Conservation (phyloP, 1,139 yeast genomes). For the Pneumocystis carinii region DNA sequence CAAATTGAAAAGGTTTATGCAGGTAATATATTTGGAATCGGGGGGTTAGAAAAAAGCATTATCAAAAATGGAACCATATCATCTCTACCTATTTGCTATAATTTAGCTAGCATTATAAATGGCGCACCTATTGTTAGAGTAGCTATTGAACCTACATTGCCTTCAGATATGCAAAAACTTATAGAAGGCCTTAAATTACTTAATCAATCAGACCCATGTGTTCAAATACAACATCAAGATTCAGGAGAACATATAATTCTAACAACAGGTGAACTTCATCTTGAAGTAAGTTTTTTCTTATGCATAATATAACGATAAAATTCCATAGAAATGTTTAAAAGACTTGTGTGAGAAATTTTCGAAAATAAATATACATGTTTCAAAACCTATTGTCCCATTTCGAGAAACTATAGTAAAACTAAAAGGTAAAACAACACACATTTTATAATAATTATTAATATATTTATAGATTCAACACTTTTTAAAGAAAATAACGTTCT, state of each 20-base stretch:
- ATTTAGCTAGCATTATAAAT: conserved; percentile 53
- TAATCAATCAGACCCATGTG: conserved; percentile 85
- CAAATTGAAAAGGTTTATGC: conserved; percentile 73
- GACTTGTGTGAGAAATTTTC: conserved; percentile 87
- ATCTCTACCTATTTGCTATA: conserved; percentile 38
- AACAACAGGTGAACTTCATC: conserved; percentile 90
- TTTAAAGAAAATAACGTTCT: conserved; percentile 22
- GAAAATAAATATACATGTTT: conserved; percentile 68
- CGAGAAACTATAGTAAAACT: conserved; percentile 59
- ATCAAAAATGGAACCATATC: conserved; percentile 78
- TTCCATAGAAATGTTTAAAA: conserved; percentile 48
- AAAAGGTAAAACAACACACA: conserved; percentile 31
- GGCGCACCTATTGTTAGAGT: conserved; percentile 81
- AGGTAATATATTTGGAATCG: conserved; percentile 89
- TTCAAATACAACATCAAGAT: conserved; percentile 69
- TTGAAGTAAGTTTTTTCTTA: conserved; percentile 31
- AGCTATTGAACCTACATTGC: conserved; percentile 85
- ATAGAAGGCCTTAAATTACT: conserved; percentile 66
- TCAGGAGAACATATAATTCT: conserved; percentile 83
- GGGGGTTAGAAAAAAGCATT: conserved; percentile 70
- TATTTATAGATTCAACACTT: conserved; percentile 8
- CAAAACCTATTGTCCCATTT: conserved; percentile 90
- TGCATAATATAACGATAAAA: neutral
- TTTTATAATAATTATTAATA: neutral
- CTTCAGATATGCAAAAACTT: conserved; percentile 58